These are phyloP conservation scores for Diaporthe aspalathi DNA, from an alignment of 2,329 filamentous ascomycete species.

Conservation along the genomic window DNA sequence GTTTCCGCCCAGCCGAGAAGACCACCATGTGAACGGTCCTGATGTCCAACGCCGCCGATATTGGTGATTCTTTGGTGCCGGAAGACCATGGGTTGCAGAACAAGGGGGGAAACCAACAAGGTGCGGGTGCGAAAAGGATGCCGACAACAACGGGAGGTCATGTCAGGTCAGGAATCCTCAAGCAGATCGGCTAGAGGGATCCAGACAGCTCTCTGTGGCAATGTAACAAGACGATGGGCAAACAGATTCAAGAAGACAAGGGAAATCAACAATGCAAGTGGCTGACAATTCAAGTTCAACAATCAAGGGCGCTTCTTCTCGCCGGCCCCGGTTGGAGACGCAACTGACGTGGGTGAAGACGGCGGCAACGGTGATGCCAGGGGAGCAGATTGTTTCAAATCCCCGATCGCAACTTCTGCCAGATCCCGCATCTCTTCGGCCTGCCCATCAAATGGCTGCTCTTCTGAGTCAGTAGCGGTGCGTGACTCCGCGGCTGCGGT, in stretches of 20 bases:
- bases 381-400: constrained; percentile 21
- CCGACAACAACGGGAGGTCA: background rate
- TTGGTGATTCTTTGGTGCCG: background rate
- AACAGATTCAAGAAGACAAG: background rate
- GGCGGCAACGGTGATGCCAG: constrained; percentile 19
- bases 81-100: background rate
- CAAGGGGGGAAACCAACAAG: background rate
- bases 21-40: background rate
- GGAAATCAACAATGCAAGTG: background rate
- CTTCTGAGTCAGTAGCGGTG: background rate
- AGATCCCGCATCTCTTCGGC: constrained; percentile 30
- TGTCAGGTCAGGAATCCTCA: background rate
- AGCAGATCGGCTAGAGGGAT: background rate
- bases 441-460: background rate
- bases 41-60: constrained; percentile 13
- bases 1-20: background rate
- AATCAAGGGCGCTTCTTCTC: background rate
- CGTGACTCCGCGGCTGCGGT: background rate
- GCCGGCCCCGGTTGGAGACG: background rate
- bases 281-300: constrained; percentile 11
- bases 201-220: background rate
- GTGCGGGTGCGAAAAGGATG: background rate
- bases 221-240: background rate
- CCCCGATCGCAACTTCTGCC: constrained; percentile 30
- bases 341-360: background rate